Base-by-base conservation (phyloP, 208 protist species). In the Acanthamoeba rhysodes region DNA sequence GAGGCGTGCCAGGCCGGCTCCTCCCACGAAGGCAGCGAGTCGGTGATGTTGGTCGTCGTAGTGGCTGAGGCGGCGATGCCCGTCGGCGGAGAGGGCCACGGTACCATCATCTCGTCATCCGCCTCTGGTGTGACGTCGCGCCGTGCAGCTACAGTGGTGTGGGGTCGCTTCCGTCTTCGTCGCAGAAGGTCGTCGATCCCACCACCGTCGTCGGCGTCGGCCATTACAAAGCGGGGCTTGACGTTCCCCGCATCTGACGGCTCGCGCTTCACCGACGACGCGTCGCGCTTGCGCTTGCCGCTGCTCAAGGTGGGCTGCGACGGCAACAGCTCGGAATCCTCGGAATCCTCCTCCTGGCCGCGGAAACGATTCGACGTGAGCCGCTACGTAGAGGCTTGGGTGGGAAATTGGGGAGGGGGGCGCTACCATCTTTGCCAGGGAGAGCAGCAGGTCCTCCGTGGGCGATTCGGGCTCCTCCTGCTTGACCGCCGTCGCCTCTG, bases 401-500 rank as follows among this genome's bases (percentile, higher is more conserved):
- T 4, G 29, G 24, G 64, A 7, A 34, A 3, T 12, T 9, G 24
- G 29, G 64, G 64, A 0, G 22, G n/a, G 24, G 37, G 6, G 29
- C 68, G n/a, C 22, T 68, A 41, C 70, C 70, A 78, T 41, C 24
- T 29, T 20, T 2, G 70, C n/a, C n/a, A 78, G 24, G 10, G 70
- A 78, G 70, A 78, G 70, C 34, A 78, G 32, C 14, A 78, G 70
- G 70, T 78, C 70, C n/a, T 78, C 70, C 16, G 70, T 78, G 29
- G 70, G 16, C 70, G 70, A 45, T 14, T 34, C n/a, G 70, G 29
- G 16, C 70, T 78, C 70, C 70, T 78, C 70, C 70, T 78, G 24
- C n/a, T 48, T 78, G 32, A 48, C n/a, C 10, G 70, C 70, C 12
- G 70, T 24, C 64, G 64, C 64, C 24, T 6, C 16, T 22, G 53